Conservation (phyloP, 805 yeast genomes). For the Candida cerambycidarum region DNA sequence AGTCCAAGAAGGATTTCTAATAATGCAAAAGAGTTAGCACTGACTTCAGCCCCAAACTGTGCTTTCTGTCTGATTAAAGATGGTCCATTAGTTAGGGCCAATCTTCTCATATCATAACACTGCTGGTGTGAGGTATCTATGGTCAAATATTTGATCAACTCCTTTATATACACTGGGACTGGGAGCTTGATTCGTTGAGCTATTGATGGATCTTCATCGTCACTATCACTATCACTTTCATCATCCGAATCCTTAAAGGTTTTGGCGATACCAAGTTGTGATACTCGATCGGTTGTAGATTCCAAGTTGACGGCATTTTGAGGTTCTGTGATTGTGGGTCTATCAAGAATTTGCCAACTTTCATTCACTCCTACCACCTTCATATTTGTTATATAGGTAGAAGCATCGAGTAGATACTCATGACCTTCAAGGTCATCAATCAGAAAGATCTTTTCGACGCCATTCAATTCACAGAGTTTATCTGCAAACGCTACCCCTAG, state of each 20-base stretch:
- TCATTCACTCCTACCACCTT: neutral
- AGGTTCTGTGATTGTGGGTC: conserved; percentile 7
- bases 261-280: neutral
- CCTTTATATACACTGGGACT: conserved; percentile 70
- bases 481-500: conserved; percentile 63
- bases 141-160: conserved; percentile 57
- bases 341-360: conserved; percentile 9
- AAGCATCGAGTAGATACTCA: conserved; percentile 5
- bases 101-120: conserved; percentile 48
- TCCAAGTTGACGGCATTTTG: too few relatives aligned
- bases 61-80: conserved; percentile 66
- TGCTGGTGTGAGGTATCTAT: conserved; percentile 44
- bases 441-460: conserved; percentile 31
- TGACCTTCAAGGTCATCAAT: conserved; percentile 11
- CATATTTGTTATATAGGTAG: neutral
- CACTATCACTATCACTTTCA: conserved; percentile 24
- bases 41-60: conserved; percentile 53
- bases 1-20: conserved; percentile 56
- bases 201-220: conserved; percentile 53
- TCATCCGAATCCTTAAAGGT: conserved; percentile 17
- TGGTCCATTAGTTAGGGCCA: conserved; percentile 54
- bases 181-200: conserved; percentile 34
- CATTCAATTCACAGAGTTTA: conserved; percentile 34
- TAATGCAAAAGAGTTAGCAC: conserved; percentile 35
- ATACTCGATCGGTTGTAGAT: neutral